Percentiles rank a stretch among this genome's conserved stretches.
Evolutionary conservation across 2,329 filamentous ascomycete genomes (phyloP).

Genomic region (Fusarium pseudonygamai): DNA sequence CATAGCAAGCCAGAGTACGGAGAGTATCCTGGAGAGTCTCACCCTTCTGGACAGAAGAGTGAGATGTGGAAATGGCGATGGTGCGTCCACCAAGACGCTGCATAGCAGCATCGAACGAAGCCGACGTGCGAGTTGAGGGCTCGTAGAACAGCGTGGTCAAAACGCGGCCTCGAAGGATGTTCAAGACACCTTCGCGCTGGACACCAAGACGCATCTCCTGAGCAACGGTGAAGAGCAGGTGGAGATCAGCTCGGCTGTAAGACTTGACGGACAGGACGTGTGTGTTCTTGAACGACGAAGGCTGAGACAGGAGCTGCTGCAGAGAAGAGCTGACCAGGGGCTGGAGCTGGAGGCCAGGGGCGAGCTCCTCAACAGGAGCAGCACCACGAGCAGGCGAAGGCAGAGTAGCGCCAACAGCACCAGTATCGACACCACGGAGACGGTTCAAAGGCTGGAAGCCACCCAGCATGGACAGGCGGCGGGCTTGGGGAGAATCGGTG

Average conservation of each 20-base stretch:
- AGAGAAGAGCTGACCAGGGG: slow-evolving; percentile 69
- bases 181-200: slow-evolving; percentile 88
- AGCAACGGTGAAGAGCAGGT: slow-evolving; percentile 93
- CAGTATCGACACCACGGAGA: slow-evolving; percentile 44
- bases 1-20: slow-evolving; percentile 92
- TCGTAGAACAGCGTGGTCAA: slow-evolving; percentile 97
- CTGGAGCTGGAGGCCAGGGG: slow-evolving; percentile 57
- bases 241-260: slow-evolving; percentile 87
- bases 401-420: slow-evolving; percentile 21
- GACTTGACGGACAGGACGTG: slow-evolving; percentile 93
- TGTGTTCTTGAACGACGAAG: slow-evolving; percentile 86
- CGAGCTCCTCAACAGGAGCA: slow-evolving; percentile 56
- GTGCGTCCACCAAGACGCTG: slow-evolving; percentile 93
- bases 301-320: slow-evolving; percentile 74
- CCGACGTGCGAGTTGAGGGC: slow-evolving; percentile 93
- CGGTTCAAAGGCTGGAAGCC: slow-evolving; percentile 45
- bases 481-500: slow-evolving; percentile 50
- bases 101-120: slow-evolving; percentile 98
- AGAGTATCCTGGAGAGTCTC: slow-evolving; percentile 94
- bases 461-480: slow-evolving; percentile 45
- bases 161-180: slow-evolving; percentile 85
- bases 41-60: slow-evolving; percentile 93
- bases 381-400: slow-evolving; percentile 37
- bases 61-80: slow-evolving; percentile 80
- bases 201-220: slow-evolving; percentile 98